These are phyloP conservation scores for Ustilago curta DNA, from an alignment of 1,284 basidiomycete genomes.

Conservation along the genomic window DNA sequence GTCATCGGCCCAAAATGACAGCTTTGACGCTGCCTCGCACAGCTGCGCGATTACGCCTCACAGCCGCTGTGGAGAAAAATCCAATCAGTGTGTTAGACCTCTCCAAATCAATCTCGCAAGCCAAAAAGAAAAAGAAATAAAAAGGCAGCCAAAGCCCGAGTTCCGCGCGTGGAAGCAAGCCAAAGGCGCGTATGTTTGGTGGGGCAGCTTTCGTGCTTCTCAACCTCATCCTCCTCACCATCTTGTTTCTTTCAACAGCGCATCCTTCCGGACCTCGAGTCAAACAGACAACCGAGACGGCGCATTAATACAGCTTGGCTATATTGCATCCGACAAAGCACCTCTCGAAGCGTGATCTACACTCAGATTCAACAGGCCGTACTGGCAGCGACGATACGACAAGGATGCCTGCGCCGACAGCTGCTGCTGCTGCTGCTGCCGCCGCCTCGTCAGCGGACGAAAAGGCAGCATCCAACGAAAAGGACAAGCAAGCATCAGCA, in stretches of 20 bases:
- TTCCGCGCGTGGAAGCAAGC: background rate
- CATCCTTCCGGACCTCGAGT: background rate
- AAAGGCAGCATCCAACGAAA: slow-evolving; percentile 23
- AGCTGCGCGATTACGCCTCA: too few relatives aligned
- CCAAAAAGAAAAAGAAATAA: too few relatives aligned
- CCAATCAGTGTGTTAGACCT: slow-evolving; percentile 2
- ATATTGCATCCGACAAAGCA: too few relatives aligned
- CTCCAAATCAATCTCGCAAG: background rate
- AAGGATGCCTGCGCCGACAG: slow-evolving; percentile 29
- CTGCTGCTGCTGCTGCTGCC: slow-evolving; percentile 11
- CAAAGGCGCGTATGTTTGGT: slow-evolving; percentile 1
- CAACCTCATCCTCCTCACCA: background rate
- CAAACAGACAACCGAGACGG: too few relatives aligned
- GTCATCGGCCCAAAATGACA: too few relatives aligned
- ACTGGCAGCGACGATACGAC: background rate
- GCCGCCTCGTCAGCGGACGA: slow-evolving; percentile 28
- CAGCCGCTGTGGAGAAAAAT: background rate
- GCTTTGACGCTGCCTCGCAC: too few relatives aligned
- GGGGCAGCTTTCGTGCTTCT: slow-evolving; percentile 1
- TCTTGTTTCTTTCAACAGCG: background rate
- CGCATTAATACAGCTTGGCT: too few relatives aligned
- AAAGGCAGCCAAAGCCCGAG: background rate
- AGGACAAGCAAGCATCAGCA: slow-evolving; percentile 9
- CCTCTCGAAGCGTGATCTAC: background rate
- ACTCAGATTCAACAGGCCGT: background rate